Evolutionary conservation across 345 rosid species (phyloP).

Genomic region (Salix caprea): DNA sequence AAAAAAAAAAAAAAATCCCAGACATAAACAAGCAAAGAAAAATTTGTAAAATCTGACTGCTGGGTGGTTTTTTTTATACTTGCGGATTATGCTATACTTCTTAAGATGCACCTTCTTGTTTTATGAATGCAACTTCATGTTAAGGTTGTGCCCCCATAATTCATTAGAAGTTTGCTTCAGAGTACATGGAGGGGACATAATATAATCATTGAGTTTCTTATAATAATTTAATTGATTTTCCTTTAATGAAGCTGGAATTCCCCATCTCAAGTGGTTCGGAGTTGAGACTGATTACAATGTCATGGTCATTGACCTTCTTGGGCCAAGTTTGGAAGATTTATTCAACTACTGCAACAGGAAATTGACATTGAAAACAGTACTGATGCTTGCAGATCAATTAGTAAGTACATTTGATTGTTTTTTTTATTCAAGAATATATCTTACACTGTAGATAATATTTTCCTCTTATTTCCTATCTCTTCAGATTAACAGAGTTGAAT

Average conservation of each 20-base stretch:
- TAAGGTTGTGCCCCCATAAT: not conserved
- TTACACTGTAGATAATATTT: conserved; percentile 3
- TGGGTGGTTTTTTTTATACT: not conserved
- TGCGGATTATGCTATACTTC: not conserved
- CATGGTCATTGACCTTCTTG: conserved; percentile 87
- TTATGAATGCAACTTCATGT: not conserved
- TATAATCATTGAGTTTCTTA: not conserved
- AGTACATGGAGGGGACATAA: not conserved
- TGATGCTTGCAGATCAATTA: conserved; percentile 87
- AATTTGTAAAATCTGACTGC: not conserved
- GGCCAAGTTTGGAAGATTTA: conserved; percentile 85
- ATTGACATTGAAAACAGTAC: conserved; percentile 66
- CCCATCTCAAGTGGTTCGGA: conserved; percentile 84
- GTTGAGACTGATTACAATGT: conserved; percentile 73
- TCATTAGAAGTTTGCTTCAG: not conserved
- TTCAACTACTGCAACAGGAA: conserved; percentile 76
- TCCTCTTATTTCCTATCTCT: conserved; percentile 10
- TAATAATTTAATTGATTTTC: conserved; percentile 8
- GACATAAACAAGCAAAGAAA: not conserved
- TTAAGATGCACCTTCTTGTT: not conserved
- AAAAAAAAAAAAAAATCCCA: too few relatives aligned
- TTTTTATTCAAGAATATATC: not conserved
- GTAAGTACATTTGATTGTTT: conserved; percentile 32
- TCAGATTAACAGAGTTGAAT: conserved; percentile 81
- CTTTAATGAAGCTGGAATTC: conserved; percentile 59